Evolutionary conservation across 768 basidiomycete species (phyloP), one percentile per base, ranked within the genome.

Genomic region (Tulasnella sp.): DNA sequence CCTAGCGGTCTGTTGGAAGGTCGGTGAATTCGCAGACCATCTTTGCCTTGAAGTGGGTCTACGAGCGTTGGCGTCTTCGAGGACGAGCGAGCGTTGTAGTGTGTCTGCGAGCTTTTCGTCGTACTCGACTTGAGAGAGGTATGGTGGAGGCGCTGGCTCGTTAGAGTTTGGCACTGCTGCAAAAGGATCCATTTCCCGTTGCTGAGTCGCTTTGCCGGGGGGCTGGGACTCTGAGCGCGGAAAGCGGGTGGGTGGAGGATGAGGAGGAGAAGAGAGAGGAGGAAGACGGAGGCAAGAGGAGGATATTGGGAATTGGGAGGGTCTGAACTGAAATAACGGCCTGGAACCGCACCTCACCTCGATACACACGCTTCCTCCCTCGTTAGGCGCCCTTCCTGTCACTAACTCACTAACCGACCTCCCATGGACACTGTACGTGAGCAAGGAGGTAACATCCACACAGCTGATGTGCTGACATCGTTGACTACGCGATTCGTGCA

Each of bases 61-160:
- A 10, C 34, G 27, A 36, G 9, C 62, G 27, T 36, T 27, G 18
- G 36, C 10, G 62, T 68, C 62, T 68, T 68, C 31, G 62, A 68
- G 62, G 12, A 68, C 62, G 73, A 86, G 80, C 36, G 89, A 90
- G 73, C 85, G 82, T 40, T 87, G 82, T 27, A 88, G 79, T 14
- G 87, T 87, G 73, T 85, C 84, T 2, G 87, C 83, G 58, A 88
- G 85, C 84, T 91, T 92, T 73, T 85, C 88, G 83, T 92, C 90
- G 72, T 88, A 89, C 62, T 85, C 85, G 58, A 85, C 83, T 31
- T 86, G 82, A 14, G 86, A 85, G 77, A 83, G 80, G 83, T 88
- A 88, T 1, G 88, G 84, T 0, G 88, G 88, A 1, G 88, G 88
- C 1, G 85, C 86, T n/a, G 79, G 62, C 12, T 62, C 79, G 48